Conservation (phyloP, 1,139 yeast genomes). For the Keqinozyma sinolaborantium region DNA sequence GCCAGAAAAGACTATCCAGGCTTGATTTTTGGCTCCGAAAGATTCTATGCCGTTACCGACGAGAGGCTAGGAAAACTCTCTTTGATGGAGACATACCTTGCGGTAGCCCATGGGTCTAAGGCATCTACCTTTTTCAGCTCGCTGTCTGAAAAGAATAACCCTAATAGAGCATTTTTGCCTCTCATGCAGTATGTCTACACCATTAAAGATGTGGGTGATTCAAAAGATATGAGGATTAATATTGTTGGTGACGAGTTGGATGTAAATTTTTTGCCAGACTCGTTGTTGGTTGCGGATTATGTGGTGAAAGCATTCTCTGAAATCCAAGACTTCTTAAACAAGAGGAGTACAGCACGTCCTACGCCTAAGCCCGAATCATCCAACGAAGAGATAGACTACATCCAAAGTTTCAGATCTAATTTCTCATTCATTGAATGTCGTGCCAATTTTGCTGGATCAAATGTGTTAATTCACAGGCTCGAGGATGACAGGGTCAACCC, state of each 20-base stretch:
- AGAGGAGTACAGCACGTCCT: slow-evolving; percentile 16
- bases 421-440: slow-evolving; percentile 48
- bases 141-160: slow-evolving; percentile 40
- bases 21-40: slow-evolving; percentile 70
- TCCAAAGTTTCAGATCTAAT: slow-evolving; percentile 23
- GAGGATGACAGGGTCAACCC: slow-evolving; percentile 34
- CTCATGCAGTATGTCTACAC: slow-evolving; percentile 59
- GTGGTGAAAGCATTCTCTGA: slow-evolving; percentile 40
- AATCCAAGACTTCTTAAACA: slow-evolving; percentile 36
- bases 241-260: slow-evolving; percentile 68
- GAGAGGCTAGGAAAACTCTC: slow-evolving; percentile 64
- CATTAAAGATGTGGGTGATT: slow-evolving; percentile 26
- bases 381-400: slow-evolving; percentile 13
- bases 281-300: slow-evolving; percentile 46
- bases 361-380: slow-evolving; percentile 10
- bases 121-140: slow-evolving; percentile 50
- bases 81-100: slow-evolving; percentile 58
- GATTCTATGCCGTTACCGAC: slow-evolving; percentile 61
- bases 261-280: slow-evolving; percentile 55
- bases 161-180: slow-evolving; percentile 66
- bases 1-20: slow-evolving; percentile 55
- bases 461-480: slow-evolving; percentile 50
- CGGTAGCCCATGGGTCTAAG: slow-evolving; percentile 61
- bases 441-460: slow-evolving; percentile 68
- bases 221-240: slow-evolving; percentile 35